Conservation (phyloP, 2,329 filamentous ascomycete species). For the Aspergillus amoenus region DNA sequence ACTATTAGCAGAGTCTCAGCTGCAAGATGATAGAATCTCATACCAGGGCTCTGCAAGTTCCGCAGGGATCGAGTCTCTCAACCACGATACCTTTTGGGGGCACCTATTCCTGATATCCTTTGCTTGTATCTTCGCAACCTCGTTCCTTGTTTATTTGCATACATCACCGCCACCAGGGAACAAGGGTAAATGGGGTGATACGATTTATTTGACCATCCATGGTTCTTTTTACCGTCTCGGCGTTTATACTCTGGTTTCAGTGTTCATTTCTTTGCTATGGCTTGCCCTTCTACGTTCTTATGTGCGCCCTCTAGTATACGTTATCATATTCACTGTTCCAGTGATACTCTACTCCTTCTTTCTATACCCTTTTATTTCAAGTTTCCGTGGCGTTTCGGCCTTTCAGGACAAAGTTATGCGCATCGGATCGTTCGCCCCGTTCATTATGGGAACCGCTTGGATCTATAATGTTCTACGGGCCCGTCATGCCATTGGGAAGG, state of each 20-base stretch:
- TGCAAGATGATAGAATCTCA: slow-evolving; percentile 51
- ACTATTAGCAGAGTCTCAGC: slow-evolving; percentile 45
- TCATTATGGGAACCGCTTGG: slow-evolving; percentile 73
- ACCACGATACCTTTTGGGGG: slow-evolving; percentile 88
- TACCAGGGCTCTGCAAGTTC: slow-evolving; percentile 58
- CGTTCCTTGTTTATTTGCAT: slow-evolving; percentile 85
- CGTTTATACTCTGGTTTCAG: slow-evolving; percentile 85
- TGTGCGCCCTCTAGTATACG: slow-evolving; percentile 75
- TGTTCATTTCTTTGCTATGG: slow-evolving; percentile 87
- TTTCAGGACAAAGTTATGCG: slow-evolving; percentile 89
- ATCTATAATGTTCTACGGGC: slow-evolving; percentile 78
- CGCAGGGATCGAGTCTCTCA: slow-evolving; percentile 67
- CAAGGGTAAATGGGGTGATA: slow-evolving; percentile 74
- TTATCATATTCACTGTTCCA: slow-evolving; percentile 81
- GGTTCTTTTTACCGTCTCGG: slow-evolving; percentile 86
- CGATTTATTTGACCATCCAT: slow-evolving; percentile 85
- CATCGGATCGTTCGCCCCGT: slow-evolving; percentile 77
- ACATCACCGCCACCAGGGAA: slow-evolving; percentile 70
- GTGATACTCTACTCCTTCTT: slow-evolving; percentile 85
- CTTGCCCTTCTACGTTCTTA: slow-evolving; percentile 84
- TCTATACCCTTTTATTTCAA: slow-evolving; percentile 86
- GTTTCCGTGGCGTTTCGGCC: slow-evolving; percentile 76
- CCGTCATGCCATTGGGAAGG: slow-evolving; percentile 75
- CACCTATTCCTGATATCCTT: slow-evolving; percentile 84
- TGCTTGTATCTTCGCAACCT: slow-evolving; percentile 81